phyloP scores from a whole-genome alignment of 306 rosid species.

The Canavalia ensiformis region DNA sequence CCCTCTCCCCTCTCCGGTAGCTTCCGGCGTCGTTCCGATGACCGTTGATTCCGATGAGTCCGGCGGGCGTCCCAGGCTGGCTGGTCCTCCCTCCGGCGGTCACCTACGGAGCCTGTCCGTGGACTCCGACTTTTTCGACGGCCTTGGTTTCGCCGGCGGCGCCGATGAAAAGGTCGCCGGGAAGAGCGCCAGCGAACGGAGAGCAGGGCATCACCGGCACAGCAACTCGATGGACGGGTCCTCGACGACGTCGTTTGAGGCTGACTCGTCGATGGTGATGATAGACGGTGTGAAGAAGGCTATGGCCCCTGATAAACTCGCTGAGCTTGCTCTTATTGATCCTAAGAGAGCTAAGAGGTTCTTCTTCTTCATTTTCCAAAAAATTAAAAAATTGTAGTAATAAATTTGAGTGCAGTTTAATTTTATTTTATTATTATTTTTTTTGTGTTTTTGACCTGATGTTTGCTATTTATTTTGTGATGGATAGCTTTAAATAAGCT shows the following conservation, averaged over 20 bases:
- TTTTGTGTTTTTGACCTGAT: background rate
- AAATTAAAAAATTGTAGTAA: background rate
- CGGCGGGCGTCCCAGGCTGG: constrained; percentile 44
- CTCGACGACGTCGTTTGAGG: constrained; percentile 68
- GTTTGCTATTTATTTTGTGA: background rate
- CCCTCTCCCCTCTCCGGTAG: constrained; percentile 52
- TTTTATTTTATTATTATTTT: background rate
- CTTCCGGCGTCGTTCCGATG: constrained; percentile 49
- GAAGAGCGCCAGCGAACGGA: constrained; percentile 55
- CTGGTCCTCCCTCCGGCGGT: constrained; percentile 40
- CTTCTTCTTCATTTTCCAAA: constrained; percentile 5
- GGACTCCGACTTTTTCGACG: constrained; percentile 92
- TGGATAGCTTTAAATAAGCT: background rate
- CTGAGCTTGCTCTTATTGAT: constrained; percentile 92
- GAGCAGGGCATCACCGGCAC: constrained; percentile 69
- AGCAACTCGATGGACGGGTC: constrained; percentile 91
- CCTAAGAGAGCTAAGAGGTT: constrained; percentile 97
- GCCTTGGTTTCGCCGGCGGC: constrained; percentile 55
- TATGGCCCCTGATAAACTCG: constrained; percentile 86
- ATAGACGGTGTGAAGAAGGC: constrained; percentile 77
- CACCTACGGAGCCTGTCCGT: constrained; percentile 86
- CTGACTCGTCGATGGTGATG: constrained; percentile 50
- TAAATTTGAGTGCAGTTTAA: background rate
- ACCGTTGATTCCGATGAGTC: constrained; percentile 72
- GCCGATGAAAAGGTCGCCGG: constrained; percentile 50